Evolutionary conservation across 805 yeast genomes (phyloP).

Genomic region (Ogataea ganodermae): DNA sequence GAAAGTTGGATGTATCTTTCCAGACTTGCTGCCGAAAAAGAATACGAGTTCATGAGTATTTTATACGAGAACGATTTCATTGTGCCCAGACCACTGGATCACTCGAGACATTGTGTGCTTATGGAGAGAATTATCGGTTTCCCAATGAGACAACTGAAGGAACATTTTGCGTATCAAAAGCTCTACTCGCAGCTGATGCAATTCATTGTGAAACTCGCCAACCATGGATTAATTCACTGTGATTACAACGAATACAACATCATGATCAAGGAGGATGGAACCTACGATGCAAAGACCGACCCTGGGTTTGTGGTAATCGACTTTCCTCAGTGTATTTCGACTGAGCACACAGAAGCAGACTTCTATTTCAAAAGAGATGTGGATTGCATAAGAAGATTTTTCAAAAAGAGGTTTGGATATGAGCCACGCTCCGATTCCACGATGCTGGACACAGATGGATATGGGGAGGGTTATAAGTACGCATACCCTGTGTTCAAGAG

Average conservation of each 20-base stretch:
- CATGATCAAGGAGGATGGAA: constrained; percentile 64
- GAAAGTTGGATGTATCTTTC: constrained; percentile 93
- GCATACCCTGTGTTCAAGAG: constrained; percentile 78
- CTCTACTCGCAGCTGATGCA: constrained; percentile 85
- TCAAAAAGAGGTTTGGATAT: constrained; percentile 74
- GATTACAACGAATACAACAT: constrained; percentile 97
- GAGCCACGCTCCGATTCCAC: constrained; percentile 65
- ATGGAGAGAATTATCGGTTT: constrained; percentile 92
- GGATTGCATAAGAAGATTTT: constrained; percentile 82
- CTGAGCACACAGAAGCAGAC: constrained; percentile 87
- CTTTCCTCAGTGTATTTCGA: constrained; percentile 97
- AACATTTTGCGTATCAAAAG: constrained; percentile 66
- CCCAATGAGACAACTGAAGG: constrained; percentile 81
- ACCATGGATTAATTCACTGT: constrained; percentile 92
- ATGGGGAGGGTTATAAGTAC: constrained; percentile 74
- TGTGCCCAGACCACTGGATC: constrained; percentile 88
- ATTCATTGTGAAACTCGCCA: constrained; percentile 80
- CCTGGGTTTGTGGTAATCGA: constrained; percentile 88
- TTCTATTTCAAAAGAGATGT: constrained; percentile 90
- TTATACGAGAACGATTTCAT: constrained; percentile 72
- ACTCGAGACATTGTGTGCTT: constrained; percentile 86
- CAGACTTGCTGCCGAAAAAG: constrained; percentile 88
- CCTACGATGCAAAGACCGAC: constrained; percentile 52
- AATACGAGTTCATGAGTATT: constrained; percentile 82
- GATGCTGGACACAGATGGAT: constrained; percentile 78